Percentiles rank a stretch among this genome's conserved stretches.
phyloP scores from a whole-genome alignment of 352 stramenopile species.

The Globisporangium orthogonon region DNA sequence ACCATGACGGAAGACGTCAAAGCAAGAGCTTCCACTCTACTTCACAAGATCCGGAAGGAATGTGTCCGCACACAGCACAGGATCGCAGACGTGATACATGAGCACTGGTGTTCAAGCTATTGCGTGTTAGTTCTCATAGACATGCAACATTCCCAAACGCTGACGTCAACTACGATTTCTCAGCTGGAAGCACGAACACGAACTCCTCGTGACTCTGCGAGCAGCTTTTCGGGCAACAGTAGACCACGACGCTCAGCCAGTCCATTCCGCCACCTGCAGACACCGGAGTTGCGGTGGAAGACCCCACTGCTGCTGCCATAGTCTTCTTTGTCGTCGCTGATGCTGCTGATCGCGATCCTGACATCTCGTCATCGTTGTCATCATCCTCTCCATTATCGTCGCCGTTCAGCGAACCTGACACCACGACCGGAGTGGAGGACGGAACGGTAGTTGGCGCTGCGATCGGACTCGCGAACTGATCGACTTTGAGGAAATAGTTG shows the following conservation, averaged over 20 bases:
- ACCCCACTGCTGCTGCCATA: constrained; percentile 1
- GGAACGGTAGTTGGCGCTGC: constrained; percentile 9
- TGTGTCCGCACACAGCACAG: too few species aligned
- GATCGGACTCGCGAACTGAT: constrained; percentile 34
- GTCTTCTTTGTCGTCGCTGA: not conserved
- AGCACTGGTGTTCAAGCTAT: not conserved
- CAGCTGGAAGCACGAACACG: constrained; percentile 48
- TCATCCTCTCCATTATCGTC: not conserved
- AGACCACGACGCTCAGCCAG: constrained; percentile 75
- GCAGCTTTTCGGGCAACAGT: constrained; percentile 70
- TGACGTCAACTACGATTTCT: constrained; percentile 6
- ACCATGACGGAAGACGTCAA: too few species aligned
- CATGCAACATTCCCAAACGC: too few species aligned
- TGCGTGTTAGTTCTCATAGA: not conserved
- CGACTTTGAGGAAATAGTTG: constrained; percentile 84
- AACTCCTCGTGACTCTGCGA: constrained; percentile 57
- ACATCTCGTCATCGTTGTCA: not conserved
- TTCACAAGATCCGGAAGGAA: too few species aligned
- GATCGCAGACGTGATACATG: too few species aligned
- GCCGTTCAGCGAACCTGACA: not conserved
- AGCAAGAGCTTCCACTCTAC: too few species aligned
- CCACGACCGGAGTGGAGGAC: not conserved
- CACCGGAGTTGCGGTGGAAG: constrained; percentile 3
- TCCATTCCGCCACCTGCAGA: constrained; percentile 54
- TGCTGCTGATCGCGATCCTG: too few species aligned